Base-by-base conservation (phyloP, 129 eudicot species). In the Centaurea solstitialis region DNA sequence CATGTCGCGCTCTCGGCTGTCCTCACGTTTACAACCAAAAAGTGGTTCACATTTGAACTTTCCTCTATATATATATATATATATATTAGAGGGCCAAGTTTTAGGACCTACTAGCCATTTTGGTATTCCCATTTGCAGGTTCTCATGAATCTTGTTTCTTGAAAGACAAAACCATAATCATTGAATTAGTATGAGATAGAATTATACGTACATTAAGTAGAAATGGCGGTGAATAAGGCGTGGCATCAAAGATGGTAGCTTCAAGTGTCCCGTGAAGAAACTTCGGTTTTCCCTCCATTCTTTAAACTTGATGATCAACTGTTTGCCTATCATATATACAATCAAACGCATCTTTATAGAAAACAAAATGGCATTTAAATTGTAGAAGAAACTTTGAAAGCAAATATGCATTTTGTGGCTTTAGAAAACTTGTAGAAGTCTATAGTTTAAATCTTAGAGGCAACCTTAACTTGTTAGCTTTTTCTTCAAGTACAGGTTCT, bases 221-320 rank as follows among this genome's bases (percentile, higher is more conserved):
- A 71, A 84, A 79, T 12, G 96, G 84, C 22, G 94, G 90, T 30
- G 81, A 79, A 75, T 81, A 78, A 74, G 87, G 91, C 0, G 95
- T 90, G 70, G 99, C 99, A 43, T 87, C 90, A 70, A 93, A 95
- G 78, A 95, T 88, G 72, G 99, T 90, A 61, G 87, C 97, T 86
- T 95, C 99, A 71, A 95, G 91, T 79, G 99, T 95, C 47, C 99
- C 99, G 73, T 95, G 99, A 61, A 92, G 84, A 75, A 86, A 83
- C 87, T 81, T 87, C 37, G 76, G 77, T 28, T 83, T 83, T 73
- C 77, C 91, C 76, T 80, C 92, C 96, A 87, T 87, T 47, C 22
- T 53, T 67, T 15, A 13, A 68, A 22, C 33, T 30, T 28, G 43
- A 12, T 62, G 77, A 40, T 57, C 65, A 57, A 68, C 47, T 67